Base-by-base conservation (phyloP, 495 filamentous ascomycete genomes). In the Thozetella sp. region DNA sequence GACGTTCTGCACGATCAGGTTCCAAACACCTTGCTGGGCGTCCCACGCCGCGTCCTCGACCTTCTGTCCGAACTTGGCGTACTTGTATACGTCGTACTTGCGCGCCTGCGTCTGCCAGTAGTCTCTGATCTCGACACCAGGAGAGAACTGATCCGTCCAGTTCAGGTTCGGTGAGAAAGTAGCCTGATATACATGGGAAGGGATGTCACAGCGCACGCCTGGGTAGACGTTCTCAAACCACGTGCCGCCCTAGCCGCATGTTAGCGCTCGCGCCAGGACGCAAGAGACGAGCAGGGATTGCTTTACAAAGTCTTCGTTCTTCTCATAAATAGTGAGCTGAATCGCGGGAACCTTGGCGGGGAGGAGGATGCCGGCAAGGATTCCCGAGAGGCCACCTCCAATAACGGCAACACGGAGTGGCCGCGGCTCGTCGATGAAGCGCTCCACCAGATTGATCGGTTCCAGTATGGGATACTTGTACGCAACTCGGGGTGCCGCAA, bases 221-320 rank as follows among this genome's bases (percentile, higher is more conserved):
- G 88, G 86, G 67, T 92, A 91, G 58, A 78, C 75, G 55, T 91
- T 91, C 69, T 90, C 87, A 46, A 83, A 85, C 88, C 89, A 93
- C 0, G 88, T 89, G 0, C 90, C 89, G 27, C 88, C 86, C 72
- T 24, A 51, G 2, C 15, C 19, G 2, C 13, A 15, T 48, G 22
- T 12, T 17, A 30, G 51, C 10, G 20, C n/a, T n/a, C n/a, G n/a
- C n/a, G n/a, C n/a, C n/a, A n/a, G n/a, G n/a, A n/a, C n/a, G n/a
- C 11, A 23, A 4, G 23, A 59, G 30, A 20, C 15, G 40, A 23
- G 40, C 30, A 13, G 11, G 40, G 2, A 17, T 4, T 24, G 10
- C 64, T 72, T 65, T 48, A 76, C 75, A 61, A 91, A 78, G 53
- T 86, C 87, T 0, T 72, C 72, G 62, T 92, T 93, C 76, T 92